Evolutionary conservation across 2,329 filamentous ascomycete genomes (phyloP), one percentile per base, ranked within the genome.

Genomic region (Ilyonectria robusta): DNA sequence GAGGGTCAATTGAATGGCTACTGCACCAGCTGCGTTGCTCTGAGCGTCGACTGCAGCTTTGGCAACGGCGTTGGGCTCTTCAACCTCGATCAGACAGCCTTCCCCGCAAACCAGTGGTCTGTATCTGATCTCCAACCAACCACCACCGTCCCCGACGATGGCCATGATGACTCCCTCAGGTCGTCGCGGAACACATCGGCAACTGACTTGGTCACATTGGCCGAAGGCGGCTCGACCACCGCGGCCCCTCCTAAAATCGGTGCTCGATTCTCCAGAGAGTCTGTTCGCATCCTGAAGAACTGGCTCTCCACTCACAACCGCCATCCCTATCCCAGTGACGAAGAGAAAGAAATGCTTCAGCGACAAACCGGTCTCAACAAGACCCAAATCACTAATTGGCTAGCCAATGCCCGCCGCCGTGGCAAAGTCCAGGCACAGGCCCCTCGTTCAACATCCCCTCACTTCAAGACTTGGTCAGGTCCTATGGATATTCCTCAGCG

Each of bases 331-430:
- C 94, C 95, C 6, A 95, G 90, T 37, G 94, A 97, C 48, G 91
- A 94, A 65, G 93, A 97, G 77, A 97, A 95, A 76, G 92, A 94
- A 71, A 87, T 89, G 68, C 84, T 98, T 29, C 92, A 94, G 79
- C 86, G 88, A 53, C 88, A 92, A 73, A 97, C 94, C 1, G 94
- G 94, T 8, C 85, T 98, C 46, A 94, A 90, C 78, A 90, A 93
- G 75, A 92, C 87, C 15, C 95, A 98, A 77, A 95, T 97, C 73
- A 92, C 91, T 11, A 97, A 97, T 78, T 97, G 94, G 94, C 89
- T 97, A 53, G 94, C 94, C 66, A 97, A 97, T 80, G 94, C 94
- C 64, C 90, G 94, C 48, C 89, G 94, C 63, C 88, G 94, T 69
- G 91, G 93, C 74, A 97, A 97, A 82, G 90, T 92, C 61, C 89